phyloP scores from a whole-genome alignment of 805 yeast species.

The Barnettozyma vustinii region DNA sequence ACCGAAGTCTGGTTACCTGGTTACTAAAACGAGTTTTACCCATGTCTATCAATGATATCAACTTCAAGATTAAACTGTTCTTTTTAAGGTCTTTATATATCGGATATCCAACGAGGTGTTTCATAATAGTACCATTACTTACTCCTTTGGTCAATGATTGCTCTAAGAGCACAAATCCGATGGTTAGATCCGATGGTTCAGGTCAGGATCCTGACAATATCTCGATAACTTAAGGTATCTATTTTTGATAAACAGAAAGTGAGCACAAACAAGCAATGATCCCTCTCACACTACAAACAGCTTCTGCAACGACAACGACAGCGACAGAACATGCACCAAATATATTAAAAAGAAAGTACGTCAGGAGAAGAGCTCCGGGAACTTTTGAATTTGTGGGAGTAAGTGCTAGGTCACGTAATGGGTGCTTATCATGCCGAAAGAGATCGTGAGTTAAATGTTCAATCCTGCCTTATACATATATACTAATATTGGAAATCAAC shows the following conservation, averaged over 20 bases:
- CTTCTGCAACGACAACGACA: background rate
- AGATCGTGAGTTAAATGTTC: conserved; percentile 4
- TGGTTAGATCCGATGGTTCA: too few species aligned
- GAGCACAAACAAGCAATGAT: too few species aligned
- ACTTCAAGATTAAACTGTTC: background rate
- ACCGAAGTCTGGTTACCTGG: background rate
- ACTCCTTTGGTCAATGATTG: too few species aligned
- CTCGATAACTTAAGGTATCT: too few species aligned
- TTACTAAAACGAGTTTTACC: background rate
- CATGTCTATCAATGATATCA: background rate
- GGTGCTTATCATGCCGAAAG: conserved; percentile 2
- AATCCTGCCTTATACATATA: background rate
- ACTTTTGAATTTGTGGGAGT: conserved; percentile 4
- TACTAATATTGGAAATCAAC: background rate
- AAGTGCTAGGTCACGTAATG: conserved; percentile 6
- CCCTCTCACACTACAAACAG: too few species aligned
- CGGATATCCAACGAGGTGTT: too few species aligned
- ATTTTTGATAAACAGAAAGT: too few species aligned
- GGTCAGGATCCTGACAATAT: too few species aligned
- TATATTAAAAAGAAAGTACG: background rate
- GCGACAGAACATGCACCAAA: background rate
- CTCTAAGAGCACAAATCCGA: too few species aligned
- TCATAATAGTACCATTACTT: too few species aligned
- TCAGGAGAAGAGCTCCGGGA: conserved; percentile 2
- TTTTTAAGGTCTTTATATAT: too few species aligned